These are phyloP conservation scores for Carpinus viminea DNA, from an alignment of 306 rosid species.

Conservation along the genomic window DNA sequence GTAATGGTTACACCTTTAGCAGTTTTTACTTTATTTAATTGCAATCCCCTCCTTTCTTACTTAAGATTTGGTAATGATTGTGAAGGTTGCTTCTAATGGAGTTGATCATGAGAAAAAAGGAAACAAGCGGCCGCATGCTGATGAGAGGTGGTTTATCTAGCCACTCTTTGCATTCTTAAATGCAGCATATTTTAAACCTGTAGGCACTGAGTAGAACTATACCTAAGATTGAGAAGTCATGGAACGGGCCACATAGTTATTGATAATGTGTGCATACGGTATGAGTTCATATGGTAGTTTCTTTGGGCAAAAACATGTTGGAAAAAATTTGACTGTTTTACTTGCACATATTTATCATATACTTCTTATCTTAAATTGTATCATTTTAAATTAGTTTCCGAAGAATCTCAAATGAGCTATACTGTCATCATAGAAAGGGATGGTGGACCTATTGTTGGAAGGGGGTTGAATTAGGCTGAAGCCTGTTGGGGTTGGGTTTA, in stretches of 20 bases:
- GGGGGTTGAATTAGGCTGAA: background rate
- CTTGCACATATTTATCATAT: background rate
- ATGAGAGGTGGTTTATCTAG: conserved; percentile 48
- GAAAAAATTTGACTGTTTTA: background rate
- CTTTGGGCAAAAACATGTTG: background rate
- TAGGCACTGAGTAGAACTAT: background rate
- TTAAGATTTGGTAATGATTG: conserved; percentile 8
- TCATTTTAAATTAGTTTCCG: background rate
- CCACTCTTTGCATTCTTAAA: background rate
- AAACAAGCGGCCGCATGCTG: conserved; percentile 45
- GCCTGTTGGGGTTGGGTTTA: background rate
- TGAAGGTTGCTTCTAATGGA: conserved; percentile 61
- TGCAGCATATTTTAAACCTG: background rate
- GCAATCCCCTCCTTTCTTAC: background rate
- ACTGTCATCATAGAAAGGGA: background rate
- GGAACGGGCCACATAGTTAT: background rate
- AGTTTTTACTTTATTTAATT: background rate
- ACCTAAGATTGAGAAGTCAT: background rate
- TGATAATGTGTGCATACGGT: background rate
- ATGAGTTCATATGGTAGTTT: background rate
- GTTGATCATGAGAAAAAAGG: conserved; percentile 54
- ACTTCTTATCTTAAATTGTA: background rate
- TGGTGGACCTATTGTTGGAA: background rate
- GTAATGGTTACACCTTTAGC: conserved; percentile 32
- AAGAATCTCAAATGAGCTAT: background rate